phyloP scores from a whole-genome alignment of 1,284 basidiomycete genomes.

The Moesziomyces sp. region DNA sequence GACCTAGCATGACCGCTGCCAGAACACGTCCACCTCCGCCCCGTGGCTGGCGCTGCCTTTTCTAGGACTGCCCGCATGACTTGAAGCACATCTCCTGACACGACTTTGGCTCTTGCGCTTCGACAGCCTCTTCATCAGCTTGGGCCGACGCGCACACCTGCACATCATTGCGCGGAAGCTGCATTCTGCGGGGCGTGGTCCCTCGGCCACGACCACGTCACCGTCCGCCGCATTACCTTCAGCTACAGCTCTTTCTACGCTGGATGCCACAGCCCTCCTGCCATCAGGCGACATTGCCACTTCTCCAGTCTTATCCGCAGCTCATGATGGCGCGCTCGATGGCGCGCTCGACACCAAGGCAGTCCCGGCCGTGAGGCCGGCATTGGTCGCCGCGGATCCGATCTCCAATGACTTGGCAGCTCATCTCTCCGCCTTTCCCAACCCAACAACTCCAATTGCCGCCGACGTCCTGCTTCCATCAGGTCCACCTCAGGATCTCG shows the following conservation, averaged over 20 bases:
- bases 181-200: constrained; percentile 38
- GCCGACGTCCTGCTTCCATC: background rate
- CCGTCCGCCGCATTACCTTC: constrained; percentile 8
- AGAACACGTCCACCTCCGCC: background rate
- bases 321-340: background rate
- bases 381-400: background rate
- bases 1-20: background rate
- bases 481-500: background rate
- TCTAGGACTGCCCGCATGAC: constrained; percentile 1
- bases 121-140: constrained; percentile 3
- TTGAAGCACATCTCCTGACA: background rate
- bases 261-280: constrained; percentile 6
- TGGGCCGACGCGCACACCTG: constrained; percentile 27
- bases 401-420: background rate
- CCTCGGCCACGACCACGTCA: constrained; percentile 31
- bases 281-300: background rate
- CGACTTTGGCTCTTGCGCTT: background rate
- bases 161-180: constrained; percentile 49
- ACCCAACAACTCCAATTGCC: background rate
- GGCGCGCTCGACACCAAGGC: background rate
- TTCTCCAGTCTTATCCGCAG: background rate
- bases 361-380: background rate
- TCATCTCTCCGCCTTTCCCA: background rate
- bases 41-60: constrained; percentile 22
- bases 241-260: background rate